Percentiles rank a stretch among this genome's conserved stretches.
phyloP scores from a whole-genome alignment of 1,284 basidiomycete genomes.

The Trichosporon inkin region DNA sequence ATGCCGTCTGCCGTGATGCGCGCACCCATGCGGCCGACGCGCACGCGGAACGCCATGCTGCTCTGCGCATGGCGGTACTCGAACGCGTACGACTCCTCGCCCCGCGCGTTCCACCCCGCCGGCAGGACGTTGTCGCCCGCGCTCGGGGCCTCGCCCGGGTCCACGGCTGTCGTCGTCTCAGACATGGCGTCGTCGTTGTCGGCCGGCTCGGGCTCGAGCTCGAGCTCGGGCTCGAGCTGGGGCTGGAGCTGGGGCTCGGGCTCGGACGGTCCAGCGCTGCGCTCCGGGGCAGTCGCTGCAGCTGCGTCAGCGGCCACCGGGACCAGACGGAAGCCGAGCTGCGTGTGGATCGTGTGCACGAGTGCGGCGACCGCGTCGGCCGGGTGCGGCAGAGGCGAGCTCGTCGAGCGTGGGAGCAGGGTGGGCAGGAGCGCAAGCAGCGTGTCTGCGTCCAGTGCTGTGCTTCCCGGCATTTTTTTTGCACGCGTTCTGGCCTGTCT shows the following conservation, averaged over 20 bases:
- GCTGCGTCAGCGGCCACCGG: neutral
- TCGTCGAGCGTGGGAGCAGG: neutral
- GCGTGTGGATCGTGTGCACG: conserved; percentile 50
- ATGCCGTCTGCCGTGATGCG: conserved; percentile 50
- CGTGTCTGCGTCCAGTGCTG: neutral
- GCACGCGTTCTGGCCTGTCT: too few relatives aligned
- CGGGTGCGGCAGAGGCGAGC: conserved; percentile 38
- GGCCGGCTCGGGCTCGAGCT: too few relatives aligned
- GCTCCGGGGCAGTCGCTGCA: too few relatives aligned
- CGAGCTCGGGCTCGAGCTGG: too few relatives aligned
- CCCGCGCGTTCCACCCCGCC: conserved; percentile 40
- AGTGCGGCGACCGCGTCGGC: conserved; percentile 48
- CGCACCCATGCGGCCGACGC: conserved; percentile 49
- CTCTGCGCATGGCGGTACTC: conserved; percentile 52
- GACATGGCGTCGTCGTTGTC: conserved; percentile 31
- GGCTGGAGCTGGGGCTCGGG: too few relatives aligned
- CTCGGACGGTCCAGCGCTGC: too few relatives aligned
- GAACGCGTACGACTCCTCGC: conserved; percentile 46
- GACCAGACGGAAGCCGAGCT: conserved; percentile 49
- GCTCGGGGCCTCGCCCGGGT: conserved; percentile 28
- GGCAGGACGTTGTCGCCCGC: conserved; percentile 4
- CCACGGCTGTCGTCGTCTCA: conserved; percentile 45
- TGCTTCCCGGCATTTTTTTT: neutral
- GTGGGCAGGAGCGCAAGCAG: neutral
- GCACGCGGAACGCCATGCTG: conserved; percentile 48